These are phyloP conservation scores for Blastomyces emzantsi DNA, from an alignment of 2,329 filamentous ascomycete genomes.

Conservation along the genomic window DNA sequence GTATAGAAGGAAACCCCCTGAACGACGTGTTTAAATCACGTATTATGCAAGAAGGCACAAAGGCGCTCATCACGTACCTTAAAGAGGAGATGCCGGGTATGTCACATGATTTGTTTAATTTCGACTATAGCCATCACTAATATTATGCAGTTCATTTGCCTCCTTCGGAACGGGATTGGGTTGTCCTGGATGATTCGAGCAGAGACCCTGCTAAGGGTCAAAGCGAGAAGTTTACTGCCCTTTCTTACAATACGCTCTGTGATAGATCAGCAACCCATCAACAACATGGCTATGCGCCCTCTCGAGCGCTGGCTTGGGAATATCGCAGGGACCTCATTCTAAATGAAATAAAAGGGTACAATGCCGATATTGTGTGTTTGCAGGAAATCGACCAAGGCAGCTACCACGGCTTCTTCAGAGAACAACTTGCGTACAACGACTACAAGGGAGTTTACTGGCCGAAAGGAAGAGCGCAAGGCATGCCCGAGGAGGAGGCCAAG, in stretches of 20 bases:
- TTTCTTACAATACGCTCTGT: slow-evolving; percentile 94
- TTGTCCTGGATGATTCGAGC: slow-evolving; percentile 57
- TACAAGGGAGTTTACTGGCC: slow-evolving; percentile 95
- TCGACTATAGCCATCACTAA: slow-evolving; percentile 13
- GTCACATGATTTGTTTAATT: slow-evolving; percentile 29
- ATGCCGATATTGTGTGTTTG: slow-evolving; percentile 83
- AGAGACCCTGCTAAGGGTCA: slow-evolving; percentile 40
- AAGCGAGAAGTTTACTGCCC: slow-evolving; percentile 64
- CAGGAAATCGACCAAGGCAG: slow-evolving; percentile 91
- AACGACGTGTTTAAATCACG: slow-evolving; percentile 67
- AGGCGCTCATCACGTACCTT: slow-evolving; percentile 70
- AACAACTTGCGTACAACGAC: slow-evolving; percentile 73
- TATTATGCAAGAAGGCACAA: slow-evolving; percentile 79
- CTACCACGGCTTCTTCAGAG: slow-evolving; percentile 83
- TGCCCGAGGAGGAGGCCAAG: slow-evolving; percentile 80
- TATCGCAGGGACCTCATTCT: slow-evolving; percentile 75
- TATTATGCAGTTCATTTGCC: slow-evolving; percentile 58
- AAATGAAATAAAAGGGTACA: slow-evolving; percentile 66
- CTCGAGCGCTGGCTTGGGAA: slow-evolving; percentile 73
- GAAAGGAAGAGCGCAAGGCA: slow-evolving; percentile 80
- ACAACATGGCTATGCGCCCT: slow-evolving; percentile 85
- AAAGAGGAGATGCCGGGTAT: slow-evolving; percentile 77
- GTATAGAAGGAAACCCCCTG: slow-evolving; percentile 85
- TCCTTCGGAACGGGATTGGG: slow-evolving; percentile 65
- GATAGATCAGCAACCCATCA: slow-evolving; percentile 81